Conservation (phyloP, 148 eudicot species). For the Rhododendron ferrugineum region DNA sequence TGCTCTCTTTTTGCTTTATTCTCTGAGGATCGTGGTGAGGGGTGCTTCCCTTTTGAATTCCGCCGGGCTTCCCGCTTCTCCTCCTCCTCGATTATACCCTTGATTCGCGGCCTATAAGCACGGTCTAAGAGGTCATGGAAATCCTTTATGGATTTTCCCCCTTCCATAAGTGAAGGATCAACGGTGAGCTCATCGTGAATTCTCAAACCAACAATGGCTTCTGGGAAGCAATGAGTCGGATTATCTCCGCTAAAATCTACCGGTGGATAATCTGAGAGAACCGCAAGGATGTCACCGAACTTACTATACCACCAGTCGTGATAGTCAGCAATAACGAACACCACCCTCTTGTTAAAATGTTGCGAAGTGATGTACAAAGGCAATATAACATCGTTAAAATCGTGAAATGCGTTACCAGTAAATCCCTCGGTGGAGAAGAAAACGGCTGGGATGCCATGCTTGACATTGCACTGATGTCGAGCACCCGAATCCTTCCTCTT, state of each 20-base stretch:
- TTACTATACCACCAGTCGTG: slow-evolving; percentile 90
- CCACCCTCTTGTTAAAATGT: slow-evolving; percentile 68
- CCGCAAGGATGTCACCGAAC: slow-evolving; percentile 60
- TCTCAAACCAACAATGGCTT: slow-evolving; percentile 70
- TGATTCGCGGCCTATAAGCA: slow-evolving; percentile 74
- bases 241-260: slow-evolving; percentile 55
- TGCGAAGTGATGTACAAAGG: slow-evolving; percentile 91
- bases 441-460: slow-evolving; percentile 78
- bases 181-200: slow-evolving; percentile 80
- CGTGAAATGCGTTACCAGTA: slow-evolving; percentile 87
- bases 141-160: slow-evolving; percentile 46
- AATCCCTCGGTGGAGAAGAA: slow-evolving; percentile 95
- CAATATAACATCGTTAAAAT: slow-evolving; percentile 81
- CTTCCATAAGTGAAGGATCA: slow-evolving; percentile 49
- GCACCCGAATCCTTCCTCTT: slow-evolving; percentile 19
- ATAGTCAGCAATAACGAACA: slow-evolving; percentile 77
- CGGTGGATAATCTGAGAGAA: slow-evolving; percentile 56
- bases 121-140: slow-evolving; percentile 57
- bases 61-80: slow-evolving; percentile 30
- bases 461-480: slow-evolving; percentile 52
- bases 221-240: slow-evolving; percentile 76
- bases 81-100: slow-evolving; percentile 48
- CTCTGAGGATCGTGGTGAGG: slow-evolving; percentile 18
- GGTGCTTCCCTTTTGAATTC: slow-evolving; percentile 3
- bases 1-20: not conserved